These are phyloP conservation scores for Apophysomyces trapeziformis DNA, from an alignment of 371 early-diverging fungal genomes.

Conservation along the genomic window DNA sequence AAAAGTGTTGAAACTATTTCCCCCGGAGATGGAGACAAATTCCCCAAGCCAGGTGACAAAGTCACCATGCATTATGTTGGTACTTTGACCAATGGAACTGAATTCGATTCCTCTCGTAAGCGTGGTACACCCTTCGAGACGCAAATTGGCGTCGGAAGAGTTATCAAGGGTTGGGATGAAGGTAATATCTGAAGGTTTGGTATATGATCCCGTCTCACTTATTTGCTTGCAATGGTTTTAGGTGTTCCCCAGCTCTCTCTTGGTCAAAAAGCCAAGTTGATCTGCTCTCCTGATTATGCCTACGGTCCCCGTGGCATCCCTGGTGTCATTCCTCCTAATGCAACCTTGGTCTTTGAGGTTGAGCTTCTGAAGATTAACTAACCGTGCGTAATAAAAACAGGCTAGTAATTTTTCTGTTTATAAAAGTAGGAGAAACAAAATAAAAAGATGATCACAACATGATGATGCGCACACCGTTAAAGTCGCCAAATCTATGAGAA, in stretches of 20 bases:
- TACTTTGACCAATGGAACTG: conserved; percentile 68
- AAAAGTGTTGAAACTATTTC: conserved; percentile 46
- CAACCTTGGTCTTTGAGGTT: conserved; percentile 81
- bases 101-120: conserved; percentile 90
- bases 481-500: conserved; percentile 41
- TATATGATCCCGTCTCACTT: not conserved
- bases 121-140: conserved; percentile 80
- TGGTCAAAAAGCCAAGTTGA: conserved; percentile 72
- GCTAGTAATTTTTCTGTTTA: not conserved
- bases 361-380: conserved; percentile 87
- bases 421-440: conserved; percentile 14
- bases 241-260: conserved; percentile 89
- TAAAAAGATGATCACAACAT: conserved; percentile 31
- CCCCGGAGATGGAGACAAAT: conserved; percentile 79
- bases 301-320: conserved; percentile 74
- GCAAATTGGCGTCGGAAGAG: conserved; percentile 90
- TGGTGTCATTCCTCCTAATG: conserved; percentile 79
- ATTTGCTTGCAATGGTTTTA: conserved; percentile 13
- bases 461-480: conserved; percentile 52
- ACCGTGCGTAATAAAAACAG: not conserved
- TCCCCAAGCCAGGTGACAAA: conserved; percentile 82
- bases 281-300: conserved; percentile 76
- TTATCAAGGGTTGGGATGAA: conserved; percentile 86
- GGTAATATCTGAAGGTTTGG: conserved; percentile 32
- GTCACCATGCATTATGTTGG: conserved; percentile 79